These are phyloP conservation scores for Spongiforma sp. DNA, from an alignment of 1,284 basidiomycete genomes.

Conservation along the genomic window DNA sequence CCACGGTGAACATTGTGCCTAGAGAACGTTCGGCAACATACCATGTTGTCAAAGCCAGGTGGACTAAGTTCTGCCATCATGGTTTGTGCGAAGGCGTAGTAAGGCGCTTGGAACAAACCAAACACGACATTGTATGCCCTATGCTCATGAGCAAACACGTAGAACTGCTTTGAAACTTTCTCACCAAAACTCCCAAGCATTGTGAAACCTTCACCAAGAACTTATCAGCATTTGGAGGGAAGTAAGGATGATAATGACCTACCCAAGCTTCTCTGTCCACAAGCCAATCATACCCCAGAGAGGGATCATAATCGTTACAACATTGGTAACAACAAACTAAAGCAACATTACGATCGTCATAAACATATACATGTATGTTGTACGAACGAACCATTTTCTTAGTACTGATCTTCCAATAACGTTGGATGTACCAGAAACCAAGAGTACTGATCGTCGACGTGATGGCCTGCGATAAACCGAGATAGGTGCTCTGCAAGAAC, in stretches of 20 bases:
- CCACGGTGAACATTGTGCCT: neutral
- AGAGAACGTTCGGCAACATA: slow-evolving; percentile 24
- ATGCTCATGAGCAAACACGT: slow-evolving; percentile 2
- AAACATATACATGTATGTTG: neutral
- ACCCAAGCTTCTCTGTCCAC: slow-evolving; percentile 79
- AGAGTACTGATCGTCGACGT: slow-evolving; percentile 75
- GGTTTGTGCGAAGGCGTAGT: slow-evolving; percentile 85
- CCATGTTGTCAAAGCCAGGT: slow-evolving; percentile 85
- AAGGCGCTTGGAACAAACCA: slow-evolving; percentile 77
- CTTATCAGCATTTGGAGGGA: neutral
- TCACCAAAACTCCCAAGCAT: slow-evolving; percentile 85
- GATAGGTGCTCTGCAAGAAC: slow-evolving; percentile 79
- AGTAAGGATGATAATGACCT: slow-evolving; percentile 17
- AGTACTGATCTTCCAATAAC: slow-evolving; percentile 74
- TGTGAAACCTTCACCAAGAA: slow-evolving; percentile 63
- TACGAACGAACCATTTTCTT: slow-evolving; percentile 67
- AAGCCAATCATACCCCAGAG: slow-evolving; percentile 90
- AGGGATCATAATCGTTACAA: slow-evolving; percentile 78
- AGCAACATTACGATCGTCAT: neutral
- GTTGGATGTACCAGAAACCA: slow-evolving; percentile 83
- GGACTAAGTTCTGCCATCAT: slow-evolving; percentile 89
- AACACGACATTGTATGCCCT: slow-evolving; percentile 36
- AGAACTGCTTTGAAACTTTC: slow-evolving; percentile 7
- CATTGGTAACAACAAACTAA: slow-evolving; percentile 78
- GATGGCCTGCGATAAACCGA: slow-evolving; percentile 74